Evolutionary conservation across 345 rosid genomes (phyloP).

Genomic region (Syzygium aromaticum): DNA sequence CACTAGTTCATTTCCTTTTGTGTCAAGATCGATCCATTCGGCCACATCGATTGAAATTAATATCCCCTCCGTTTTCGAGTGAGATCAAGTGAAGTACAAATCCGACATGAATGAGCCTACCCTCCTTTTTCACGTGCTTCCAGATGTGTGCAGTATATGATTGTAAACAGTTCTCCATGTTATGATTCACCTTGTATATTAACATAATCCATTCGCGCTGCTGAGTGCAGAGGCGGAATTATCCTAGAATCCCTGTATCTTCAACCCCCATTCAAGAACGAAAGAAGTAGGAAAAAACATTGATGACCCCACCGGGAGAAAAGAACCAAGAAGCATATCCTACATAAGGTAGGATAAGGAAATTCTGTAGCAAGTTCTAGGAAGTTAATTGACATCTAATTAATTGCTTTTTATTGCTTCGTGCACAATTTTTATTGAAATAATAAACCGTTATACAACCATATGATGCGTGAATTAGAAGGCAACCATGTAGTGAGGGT

Average conservation of each 20-base stretch:
- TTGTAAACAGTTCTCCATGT: neutral
- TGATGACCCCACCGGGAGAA: neutral
- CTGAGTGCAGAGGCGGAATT: neutral
- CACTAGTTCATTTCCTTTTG: neutral
- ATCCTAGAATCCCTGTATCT: neutral
- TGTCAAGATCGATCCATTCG: neutral
- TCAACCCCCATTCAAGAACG: neutral
- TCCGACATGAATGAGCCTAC: neutral
- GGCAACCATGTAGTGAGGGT: neutral
- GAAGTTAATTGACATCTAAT: neutral
- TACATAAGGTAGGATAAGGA: neutral
- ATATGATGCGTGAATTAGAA: neutral
- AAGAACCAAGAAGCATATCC: neutral
- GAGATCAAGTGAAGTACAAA: neutral
- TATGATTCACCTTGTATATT: neutral
- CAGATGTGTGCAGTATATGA: neutral
- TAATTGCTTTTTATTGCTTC: neutral
- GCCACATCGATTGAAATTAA: neutral
- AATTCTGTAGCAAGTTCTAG: neutral
- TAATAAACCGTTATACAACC: neutral
- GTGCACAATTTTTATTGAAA: neutral
- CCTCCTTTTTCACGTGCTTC: neutral
- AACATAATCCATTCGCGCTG: neutral
- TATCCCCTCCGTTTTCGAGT: neutral
- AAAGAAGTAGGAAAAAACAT: neutral